Percentiles rank a stretch among this genome's conserved stretches.
phyloP scores from a whole-genome alignment of 164 flowering plant species.

The Sedum album region DNA sequence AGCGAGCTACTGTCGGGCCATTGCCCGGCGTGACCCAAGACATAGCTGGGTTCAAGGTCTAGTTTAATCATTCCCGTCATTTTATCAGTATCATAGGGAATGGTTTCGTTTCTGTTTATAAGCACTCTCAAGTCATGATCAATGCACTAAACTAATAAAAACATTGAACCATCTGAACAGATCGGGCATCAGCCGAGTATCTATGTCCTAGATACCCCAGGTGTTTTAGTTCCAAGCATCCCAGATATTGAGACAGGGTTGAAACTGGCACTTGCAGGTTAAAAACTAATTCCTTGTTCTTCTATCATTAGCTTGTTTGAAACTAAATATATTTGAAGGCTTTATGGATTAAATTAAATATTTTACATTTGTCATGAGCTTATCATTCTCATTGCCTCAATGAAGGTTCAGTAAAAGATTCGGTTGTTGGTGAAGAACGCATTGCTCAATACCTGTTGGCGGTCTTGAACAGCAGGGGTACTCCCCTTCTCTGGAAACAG shows the following conservation, averaged over 20 bases:
- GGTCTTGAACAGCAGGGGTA: slow-evolving; percentile 58
- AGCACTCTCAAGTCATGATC: neutral
- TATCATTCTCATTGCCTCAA: neutral
- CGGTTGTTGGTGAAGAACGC: slow-evolving; percentile 95
- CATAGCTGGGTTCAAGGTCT: slow-evolving; percentile 94
- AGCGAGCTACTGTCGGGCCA: slow-evolving; percentile 89
- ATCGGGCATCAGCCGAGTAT: slow-evolving; percentile 95
- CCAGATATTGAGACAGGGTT: slow-evolving; percentile 84
- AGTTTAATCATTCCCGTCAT: neutral
- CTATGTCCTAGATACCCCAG: slow-evolving; percentile 92
- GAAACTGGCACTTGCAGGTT: slow-evolving; percentile 88
- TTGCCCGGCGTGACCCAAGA: slow-evolving; percentile 98
- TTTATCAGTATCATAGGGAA: too few relatives aligned
- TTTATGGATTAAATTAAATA: neutral
- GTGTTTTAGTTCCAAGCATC: slow-evolving; percentile 88
- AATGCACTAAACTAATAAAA: slow-evolving; percentile 6
- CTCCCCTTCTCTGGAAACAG: slow-evolving; percentile 87
- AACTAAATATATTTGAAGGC: too few relatives aligned
- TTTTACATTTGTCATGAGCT: neutral
- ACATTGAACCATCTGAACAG: slow-evolving; percentile 32
- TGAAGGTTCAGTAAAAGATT: slow-evolving; percentile 87
- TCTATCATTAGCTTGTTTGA: too few relatives aligned
- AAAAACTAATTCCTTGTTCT: too few relatives aligned
- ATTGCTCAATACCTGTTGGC: slow-evolving; percentile 81
- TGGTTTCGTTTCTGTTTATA: neutral